A percentile compares a stretch with the other conserved stretches of the same genome.
Conservation (phyloP, 2,329 filamentous ascomycete species). For the Colletotrichum euphorbiae region DNA sequence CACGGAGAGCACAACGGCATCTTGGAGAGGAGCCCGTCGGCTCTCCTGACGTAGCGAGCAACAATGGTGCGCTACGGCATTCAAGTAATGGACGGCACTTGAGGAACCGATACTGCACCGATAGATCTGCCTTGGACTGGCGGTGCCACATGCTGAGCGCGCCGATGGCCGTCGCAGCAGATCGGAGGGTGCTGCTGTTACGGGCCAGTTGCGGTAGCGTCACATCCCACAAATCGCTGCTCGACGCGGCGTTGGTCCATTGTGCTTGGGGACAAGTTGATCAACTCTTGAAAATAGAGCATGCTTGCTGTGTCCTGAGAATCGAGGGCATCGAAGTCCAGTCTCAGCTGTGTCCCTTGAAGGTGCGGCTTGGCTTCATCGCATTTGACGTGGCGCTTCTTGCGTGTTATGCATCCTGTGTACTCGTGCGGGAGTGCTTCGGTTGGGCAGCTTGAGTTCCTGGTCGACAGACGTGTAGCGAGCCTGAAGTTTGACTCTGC, state of each 20-base stretch:
- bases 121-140: conserved; percentile 32
- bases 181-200: conserved; percentile 44
- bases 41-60: conserved; percentile 48
- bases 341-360: conserved; percentile 30
- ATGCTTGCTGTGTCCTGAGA: conserved; percentile 37
- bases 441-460: conserved; percentile 13
- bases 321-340: conserved; percentile 39
- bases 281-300: conserved; percentile 49
- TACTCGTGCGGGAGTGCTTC: conserved; percentile 38
- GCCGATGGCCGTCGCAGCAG: conserved; percentile 49
- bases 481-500: not conserved
- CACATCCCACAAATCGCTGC: conserved; percentile 45
- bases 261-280: conserved; percentile 44
- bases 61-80: conserved; percentile 51
- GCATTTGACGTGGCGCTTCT: conserved; percentile 41
- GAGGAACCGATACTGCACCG: conserved; percentile 28
- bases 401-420: conserved; percentile 41
- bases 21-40: conserved; percentile 44
- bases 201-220: conserved; percentile 48
- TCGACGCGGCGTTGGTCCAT: conserved; percentile 46
- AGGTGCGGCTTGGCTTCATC: conserved; percentile 40
- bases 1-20: conserved; percentile 48
- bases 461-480: not conserved
- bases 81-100: conserved; percentile 45
- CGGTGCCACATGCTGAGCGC: conserved; percentile 45